Evolutionary conservation across 2,329 filamentous ascomycete species (phyloP), one percentile per base, ranked within the genome.

Genomic region (Alternaria burnsii): DNA sequence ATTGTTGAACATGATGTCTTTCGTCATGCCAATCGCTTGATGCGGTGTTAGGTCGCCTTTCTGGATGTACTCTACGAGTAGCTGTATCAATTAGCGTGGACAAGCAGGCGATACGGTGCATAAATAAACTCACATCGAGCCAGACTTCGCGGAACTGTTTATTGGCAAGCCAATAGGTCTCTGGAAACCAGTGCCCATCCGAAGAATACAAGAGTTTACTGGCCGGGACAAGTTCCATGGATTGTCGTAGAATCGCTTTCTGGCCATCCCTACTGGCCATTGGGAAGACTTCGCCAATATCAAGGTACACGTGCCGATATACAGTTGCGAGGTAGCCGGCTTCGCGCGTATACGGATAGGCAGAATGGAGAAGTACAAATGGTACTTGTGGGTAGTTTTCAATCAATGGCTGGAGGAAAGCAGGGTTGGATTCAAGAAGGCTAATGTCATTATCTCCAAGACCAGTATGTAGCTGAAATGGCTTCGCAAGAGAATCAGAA

Each of bases 261-360:
- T 96, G 91, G 0, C 91, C 93, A 59, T 92, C 88, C 50, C 89
- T 86, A 64, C 89, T 94, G 38, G 95, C 78, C 78, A 89, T 89
- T 0, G 92, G 92, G 61, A 95, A 96, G 0, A 95, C 89, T 71
- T 93, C 90, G 1, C 93, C 92, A 55, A 96, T 87, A 71, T 96
- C 93, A 12, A 92, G 86, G 72, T 93, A 95, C 2, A 91, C 91
- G 71, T 96, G 94, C 24, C 86, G 82, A 73, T 93, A 95, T 22
- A 91, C 88, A 0, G 86, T 87, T 0, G 92, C 91, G 20, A 96
- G 83, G 73, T 94, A 96, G 0, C 90, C 91, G 0, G 90, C 87
- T 77, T 95, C 91, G 38, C 89, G 85, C 0, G 89, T 92, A 71
- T 91, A 95, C 0, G 93, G 93, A 74, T 96, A 96, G 3, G 91